These are phyloP conservation scores for Nemania sp. DNA, from an alignment of 2,329 filamentous ascomycete species.

Conservation along the genomic window DNA sequence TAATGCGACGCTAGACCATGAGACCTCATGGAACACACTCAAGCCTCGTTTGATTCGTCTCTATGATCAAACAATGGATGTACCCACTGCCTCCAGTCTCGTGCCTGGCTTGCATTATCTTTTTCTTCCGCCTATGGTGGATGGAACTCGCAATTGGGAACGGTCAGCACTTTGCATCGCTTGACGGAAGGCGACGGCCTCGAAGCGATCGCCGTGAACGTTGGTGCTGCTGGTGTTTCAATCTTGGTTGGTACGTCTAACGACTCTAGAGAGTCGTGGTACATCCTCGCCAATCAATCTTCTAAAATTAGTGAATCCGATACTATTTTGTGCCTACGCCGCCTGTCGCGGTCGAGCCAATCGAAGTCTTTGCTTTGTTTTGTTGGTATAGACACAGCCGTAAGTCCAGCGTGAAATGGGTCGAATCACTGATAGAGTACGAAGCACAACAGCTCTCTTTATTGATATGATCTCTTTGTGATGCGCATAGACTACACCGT, in stretches of 20 bases:
- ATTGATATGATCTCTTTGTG: slow-evolving; percentile 13
- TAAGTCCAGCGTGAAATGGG: background rate
- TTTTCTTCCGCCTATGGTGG: no score
- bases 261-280: background rate
- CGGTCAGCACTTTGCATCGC: no score
- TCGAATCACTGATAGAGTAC: slow-evolving; percentile 3
- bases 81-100: background rate
- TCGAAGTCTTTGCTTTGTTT: no score
- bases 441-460: background rate
- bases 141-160: no score
- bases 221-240: background rate
- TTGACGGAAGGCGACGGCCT: no score
- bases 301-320: background rate
- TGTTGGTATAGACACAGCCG: no score
- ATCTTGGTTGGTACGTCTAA: slow-evolving; percentile 1
- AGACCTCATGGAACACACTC: background rate
- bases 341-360: no score
- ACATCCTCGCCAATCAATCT: background rate
- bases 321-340: background rate
- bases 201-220: background rate
- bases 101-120: background rate
- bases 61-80: background rate
- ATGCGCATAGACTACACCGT: background rate
- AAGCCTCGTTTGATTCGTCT: background rate
- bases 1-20: background rate